Base-by-base conservation (phyloP, 306 rosid genomes). In the Prunus mira region DNA sequence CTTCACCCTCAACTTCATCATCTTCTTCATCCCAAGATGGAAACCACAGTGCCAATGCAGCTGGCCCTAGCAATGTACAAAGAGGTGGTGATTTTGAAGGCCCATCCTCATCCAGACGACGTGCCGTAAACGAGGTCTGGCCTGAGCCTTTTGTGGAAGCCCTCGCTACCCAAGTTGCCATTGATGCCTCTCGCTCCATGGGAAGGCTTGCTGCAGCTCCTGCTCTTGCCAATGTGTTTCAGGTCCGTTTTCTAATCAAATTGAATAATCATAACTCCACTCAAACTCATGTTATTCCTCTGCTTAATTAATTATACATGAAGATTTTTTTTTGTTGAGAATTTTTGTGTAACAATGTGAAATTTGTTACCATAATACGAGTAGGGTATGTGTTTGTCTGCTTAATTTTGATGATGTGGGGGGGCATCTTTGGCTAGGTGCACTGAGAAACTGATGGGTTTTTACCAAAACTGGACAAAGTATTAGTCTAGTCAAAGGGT, bases 51-150 rank as follows among this genome's bases (percentile, higher is more conserved):
- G 58, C 62, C 46, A 73, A 67, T 64, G 71, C 49, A 74, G 86
- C 82, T 65, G 81, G 78, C 22, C 69, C 87, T 3, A 86, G 89
- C 46, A 76, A 86, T 15, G 75, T 41, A 47, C 69, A 27, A 57
- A 32, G 89, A 2, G 9, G 22, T 7, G 61, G 62, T 6, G 84
- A 82, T 58, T 82, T 72, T 51, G 91, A 84, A 41, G 89, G 73
- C 0, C 95, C 97, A 6, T 88, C 98, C 18, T 81, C 96, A 6
- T 92, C 96, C 58, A 96, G 96, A 15, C 90, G 81, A 67, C 97
- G 93, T 77, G 69, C 82, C 2, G 79, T 76, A 66, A 88, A 86
- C 69, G 97, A 84, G 57, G 84, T 77, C 2, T 86, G 85, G 93
- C 97, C 97, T 6, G 97, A 86, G 47, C 90, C 80, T 65, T 78